Evolutionary conservation across 805 yeast species (phyloP).

Genomic region (Candida coleopterorum): DNA sequence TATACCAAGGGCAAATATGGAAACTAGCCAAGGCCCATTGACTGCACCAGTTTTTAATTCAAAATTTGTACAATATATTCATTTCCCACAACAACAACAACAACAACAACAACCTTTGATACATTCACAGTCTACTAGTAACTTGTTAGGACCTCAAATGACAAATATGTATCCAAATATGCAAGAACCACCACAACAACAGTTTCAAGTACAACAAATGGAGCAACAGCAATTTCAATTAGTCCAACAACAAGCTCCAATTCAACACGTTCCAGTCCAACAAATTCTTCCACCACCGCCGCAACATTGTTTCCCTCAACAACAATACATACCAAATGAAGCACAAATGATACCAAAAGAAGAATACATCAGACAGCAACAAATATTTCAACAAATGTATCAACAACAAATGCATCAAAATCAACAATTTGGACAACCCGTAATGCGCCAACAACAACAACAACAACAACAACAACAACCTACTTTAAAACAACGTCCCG

Average conservation of each 20-base stretch:
- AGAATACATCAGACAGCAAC: slow-evolving; percentile 3
- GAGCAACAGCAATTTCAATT: slow-evolving; percentile 2
- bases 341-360: not conserved
- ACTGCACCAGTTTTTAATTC: slow-evolving; percentile 36
- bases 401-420: slow-evolving; percentile 3
- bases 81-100: not conserved
- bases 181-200: slow-evolving; percentile 2
- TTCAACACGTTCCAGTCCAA: not conserved
- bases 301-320: not conserved
- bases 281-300: not conserved
- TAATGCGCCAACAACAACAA: not conserved
- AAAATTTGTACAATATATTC: slow-evolving; percentile 11
- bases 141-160: slow-evolving; percentile 1
- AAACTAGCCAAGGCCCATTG: slow-evolving; percentile 19
- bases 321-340: not conserved
- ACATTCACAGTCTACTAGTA: slow-evolving; percentile 7
- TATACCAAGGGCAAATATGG: slow-evolving; percentile 7
- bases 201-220: slow-evolving; percentile 4
- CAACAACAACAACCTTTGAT: slow-evolving; percentile 6
- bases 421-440: not conserved
- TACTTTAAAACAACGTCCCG: not conserved
- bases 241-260: slow-evolving; percentile 3
- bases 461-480: not conserved
- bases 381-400: slow-evolving; percentile 2
- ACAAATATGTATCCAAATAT: not conserved